Evolutionary conservation across 2,329 filamentous ascomycete species (phyloP), one percentile per base, ranked within the genome.

Genomic region (Lecanicillium sp.): DNA sequence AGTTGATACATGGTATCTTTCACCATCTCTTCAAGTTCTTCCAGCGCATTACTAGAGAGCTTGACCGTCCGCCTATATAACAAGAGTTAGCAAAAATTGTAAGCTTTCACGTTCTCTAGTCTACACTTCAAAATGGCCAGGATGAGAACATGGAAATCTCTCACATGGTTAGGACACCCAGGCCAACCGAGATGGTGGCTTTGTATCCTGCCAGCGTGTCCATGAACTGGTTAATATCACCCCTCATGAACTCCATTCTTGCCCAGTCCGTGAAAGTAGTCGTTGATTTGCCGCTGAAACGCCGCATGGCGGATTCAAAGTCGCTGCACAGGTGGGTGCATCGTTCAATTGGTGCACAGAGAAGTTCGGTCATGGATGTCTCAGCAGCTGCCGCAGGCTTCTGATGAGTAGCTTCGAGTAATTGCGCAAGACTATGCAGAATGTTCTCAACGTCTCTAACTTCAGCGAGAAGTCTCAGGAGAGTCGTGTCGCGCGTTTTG

Each of bases 181-280:
- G 41, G 29, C 60, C 60, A 19, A 69, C 58, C 7, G 60, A 58
- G 35, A 69, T 69, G 2, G 66, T 70, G 44, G 62, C 59, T 52
- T 69, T 69, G 45, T 69, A 70, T 15, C 59, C 60, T 33, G 56
- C 58, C 23, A 70, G 51, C 35, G 58, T 62, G 30, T 68, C 64
- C 42, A 67, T 67, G 51, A 69, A 69, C 39, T 63, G 60, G 46
- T 64, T 67, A 50, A 69, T 67, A 47, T 66, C 55, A 20, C 64
- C 64, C 58, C 55, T 61, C 62, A 61, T 68, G 30, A 68, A 69
- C 52, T 69, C 65, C 62, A 70, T 60, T 56, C 60, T 67, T 50
- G 60, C 51, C 67, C 65, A 70, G 55, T 69, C 65, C 58, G 52
- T 59, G 55, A 69, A 54, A 19, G 62, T 57, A 3, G 55, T 55